Conservation (phyloP, 148 eudicot species). For the Silene conica region DNA sequence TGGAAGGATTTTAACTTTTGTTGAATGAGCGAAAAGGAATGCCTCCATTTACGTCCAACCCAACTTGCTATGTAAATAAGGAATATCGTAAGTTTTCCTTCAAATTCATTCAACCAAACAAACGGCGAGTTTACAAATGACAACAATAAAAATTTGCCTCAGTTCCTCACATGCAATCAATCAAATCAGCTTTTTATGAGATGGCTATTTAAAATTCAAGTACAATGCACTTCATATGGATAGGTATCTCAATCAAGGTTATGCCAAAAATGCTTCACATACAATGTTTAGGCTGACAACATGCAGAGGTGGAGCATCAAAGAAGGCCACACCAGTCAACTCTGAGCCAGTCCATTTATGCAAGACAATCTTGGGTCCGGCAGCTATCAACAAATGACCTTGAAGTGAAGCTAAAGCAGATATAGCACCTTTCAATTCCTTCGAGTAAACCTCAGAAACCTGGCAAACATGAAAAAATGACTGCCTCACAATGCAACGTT, state of each 20-base stretch:
- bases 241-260: not conserved
- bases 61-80: not conserved
- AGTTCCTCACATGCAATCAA: not conserved
- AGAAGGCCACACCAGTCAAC: conserved; percentile 86
- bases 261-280: conserved; percentile 26
- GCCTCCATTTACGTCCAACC: not conserved
- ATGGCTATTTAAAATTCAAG: not conserved
- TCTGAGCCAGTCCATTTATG: conserved; percentile 96
- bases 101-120: not conserved
- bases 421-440: conserved; percentile 97
- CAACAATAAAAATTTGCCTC: not conserved
- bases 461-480: conserved; percentile 23
- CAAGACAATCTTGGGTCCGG: conserved; percentile 90
- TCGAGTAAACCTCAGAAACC: conserved; percentile 83
- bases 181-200: not conserved
- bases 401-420: conserved; percentile 96
- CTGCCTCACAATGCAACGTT: conserved; percentile 1
- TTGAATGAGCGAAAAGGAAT: not conserved
- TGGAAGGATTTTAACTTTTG: not conserved
- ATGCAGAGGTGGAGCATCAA: conserved; percentile 89
- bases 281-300: conserved; percentile 97
- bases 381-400: conserved; percentile 88
- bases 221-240: conserved; percentile 7
- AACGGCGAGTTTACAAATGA: not conserved
- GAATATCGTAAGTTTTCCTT: not conserved